phyloP scores from a whole-genome alignment of 169 alveolate genomes.

The Fabrea salina region DNA sequence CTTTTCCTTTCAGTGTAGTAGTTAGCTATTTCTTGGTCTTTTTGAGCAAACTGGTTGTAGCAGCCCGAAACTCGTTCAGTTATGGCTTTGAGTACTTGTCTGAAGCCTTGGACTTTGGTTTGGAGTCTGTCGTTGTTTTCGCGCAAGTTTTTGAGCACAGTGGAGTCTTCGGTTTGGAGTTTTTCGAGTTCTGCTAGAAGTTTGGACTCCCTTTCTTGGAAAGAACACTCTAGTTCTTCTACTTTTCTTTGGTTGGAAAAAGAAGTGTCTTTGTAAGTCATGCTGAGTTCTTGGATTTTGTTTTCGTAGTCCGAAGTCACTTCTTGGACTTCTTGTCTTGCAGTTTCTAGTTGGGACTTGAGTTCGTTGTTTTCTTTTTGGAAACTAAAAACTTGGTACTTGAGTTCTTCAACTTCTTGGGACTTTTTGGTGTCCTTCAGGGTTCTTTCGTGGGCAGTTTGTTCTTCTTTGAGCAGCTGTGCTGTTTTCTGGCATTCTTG shows the following conservation, averaged over 20 bases:
- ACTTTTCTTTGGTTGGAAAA: not conserved
- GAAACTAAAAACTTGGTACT: not conserved
- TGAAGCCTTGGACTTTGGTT: not conserved
- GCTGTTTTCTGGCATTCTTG: not conserved
- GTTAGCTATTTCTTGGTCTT: not conserved
- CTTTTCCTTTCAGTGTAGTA: not conserved
- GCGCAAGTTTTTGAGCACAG: not conserved
- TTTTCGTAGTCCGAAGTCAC: not conserved
- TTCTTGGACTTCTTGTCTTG: not conserved
- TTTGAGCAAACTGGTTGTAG: not conserved
- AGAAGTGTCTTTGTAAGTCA: not conserved
- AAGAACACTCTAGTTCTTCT: conserved; percentile 3
- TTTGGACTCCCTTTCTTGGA: not conserved
- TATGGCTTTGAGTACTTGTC: not conserved
- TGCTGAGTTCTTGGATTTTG: not conserved
- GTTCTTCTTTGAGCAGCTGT: not conserved
- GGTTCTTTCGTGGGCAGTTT: not conserved
- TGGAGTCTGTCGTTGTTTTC: not conserved
- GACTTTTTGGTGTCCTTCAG: not conserved
- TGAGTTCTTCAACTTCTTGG: not conserved
- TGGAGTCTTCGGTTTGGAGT: not conserved
- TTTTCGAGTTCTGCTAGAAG: conserved; percentile 2
- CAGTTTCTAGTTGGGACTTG: too few relatives aligned
- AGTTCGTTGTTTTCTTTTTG: not conserved
- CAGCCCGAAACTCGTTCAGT: not conserved